A percentile compares a stretch with the other conserved stretches of the same genome.
Evolutionary conservation across 495 filamentous ascomycete genomes (phyloP).

Genomic region (Pyrenula massariospora): DNA sequence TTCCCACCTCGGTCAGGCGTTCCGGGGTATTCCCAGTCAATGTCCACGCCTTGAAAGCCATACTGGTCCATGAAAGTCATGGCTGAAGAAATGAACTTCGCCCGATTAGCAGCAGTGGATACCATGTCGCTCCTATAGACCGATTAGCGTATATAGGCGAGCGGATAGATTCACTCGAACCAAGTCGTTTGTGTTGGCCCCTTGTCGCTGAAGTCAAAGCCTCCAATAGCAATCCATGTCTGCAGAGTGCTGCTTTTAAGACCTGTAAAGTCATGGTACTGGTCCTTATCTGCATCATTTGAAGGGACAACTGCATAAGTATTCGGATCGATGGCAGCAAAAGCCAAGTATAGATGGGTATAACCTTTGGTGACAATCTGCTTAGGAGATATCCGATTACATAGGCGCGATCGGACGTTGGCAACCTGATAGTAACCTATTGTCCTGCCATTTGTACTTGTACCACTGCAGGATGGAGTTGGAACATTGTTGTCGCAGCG

Average conservation of each 20-base stretch:
- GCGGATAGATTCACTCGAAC: not conserved
- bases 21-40: conserved; percentile 48
- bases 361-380: conserved; percentile 1
- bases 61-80: conserved; percentile 29
- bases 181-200: conserved; percentile 14
- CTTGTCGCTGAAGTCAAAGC: conserved; percentile 24
- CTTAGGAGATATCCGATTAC: conserved; percentile 3
- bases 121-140: conserved; percentile 15
- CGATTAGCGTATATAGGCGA: not conserved
- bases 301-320: conserved; percentile 15
- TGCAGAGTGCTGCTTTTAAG: conserved; percentile 22
- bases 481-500: not conserved
- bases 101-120: conserved; percentile 15
- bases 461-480: conserved; percentile 1
- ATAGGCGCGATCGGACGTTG: conserved; percentile 2
- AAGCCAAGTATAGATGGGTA: conserved; percentile 4
- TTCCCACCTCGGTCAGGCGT: conserved; percentile 25
- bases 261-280: conserved; percentile 18
- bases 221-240: conserved; percentile 33
- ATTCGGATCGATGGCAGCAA: conserved; percentile 14
- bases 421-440: conserved; percentile 5
- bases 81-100: conserved; percentile 30
- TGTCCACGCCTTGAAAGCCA: conserved; percentile 42
- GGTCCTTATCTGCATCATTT: conserved; percentile 6
- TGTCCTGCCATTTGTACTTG: conserved; percentile 1